These are phyloP conservation scores for Penicillium antarcticum DNA, from an alignment of 495 filamentous ascomycete genomes.

Conservation along the genomic window DNA sequence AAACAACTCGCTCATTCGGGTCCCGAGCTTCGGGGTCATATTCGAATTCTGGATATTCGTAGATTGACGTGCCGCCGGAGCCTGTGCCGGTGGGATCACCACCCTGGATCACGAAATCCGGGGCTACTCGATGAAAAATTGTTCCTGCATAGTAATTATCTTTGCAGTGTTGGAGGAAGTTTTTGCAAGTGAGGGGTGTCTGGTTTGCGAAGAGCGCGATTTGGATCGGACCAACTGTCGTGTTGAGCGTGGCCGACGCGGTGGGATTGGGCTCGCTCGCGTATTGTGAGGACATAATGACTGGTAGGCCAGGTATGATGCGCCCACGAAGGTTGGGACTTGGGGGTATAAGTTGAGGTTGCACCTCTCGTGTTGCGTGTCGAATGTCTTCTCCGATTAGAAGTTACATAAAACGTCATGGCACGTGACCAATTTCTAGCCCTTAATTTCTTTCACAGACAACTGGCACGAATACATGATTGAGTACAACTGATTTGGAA, in stretches of 20 bases:
- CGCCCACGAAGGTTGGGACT: background rate
- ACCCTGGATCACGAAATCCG: conserved; percentile 90
- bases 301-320: background rate
- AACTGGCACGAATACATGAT: background rate
- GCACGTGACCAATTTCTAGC: conserved; percentile 13
- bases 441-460: background rate
- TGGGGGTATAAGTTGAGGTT: background rate
- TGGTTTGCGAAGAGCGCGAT: conserved; percentile 94
- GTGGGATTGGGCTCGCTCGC: conserved; percentile 92
- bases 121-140: conserved; percentile 88
- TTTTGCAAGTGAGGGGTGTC: conserved; percentile 83
- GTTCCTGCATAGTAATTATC: conserved; percentile 93
- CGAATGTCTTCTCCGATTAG: conserved; percentile 1
- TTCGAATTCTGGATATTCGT: conserved; percentile 77
- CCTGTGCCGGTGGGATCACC: conserved; percentile 93
- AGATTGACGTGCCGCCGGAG: conserved; percentile 85
- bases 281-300: conserved; percentile 78
- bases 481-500: background rate
- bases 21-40: conserved; percentile 61
- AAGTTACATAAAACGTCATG: conserved; percentile 20
- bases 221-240: conserved; percentile 80
- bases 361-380: conserved; percentile 1
- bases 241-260: conserved; percentile 84
- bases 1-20: conserved; percentile 57
- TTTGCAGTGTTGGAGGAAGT: conserved; percentile 92